These are phyloP conservation scores for Yamadazyma triangularis DNA, from an alignment of 1,139 yeast genomes.

Conservation along the genomic window DNA sequence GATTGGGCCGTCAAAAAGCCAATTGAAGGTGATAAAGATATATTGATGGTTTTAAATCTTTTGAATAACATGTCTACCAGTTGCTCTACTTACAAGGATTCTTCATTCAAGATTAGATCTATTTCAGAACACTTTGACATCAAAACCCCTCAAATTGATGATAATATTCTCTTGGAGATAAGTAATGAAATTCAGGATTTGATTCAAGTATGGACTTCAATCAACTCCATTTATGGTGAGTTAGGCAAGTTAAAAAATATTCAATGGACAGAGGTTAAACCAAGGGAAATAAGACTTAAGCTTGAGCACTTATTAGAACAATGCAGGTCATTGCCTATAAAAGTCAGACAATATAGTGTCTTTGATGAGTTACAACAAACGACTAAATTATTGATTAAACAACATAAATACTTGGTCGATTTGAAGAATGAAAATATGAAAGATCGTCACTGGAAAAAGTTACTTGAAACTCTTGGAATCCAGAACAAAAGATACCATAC, in stretches of 20 bases:
- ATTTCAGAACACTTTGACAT: conserved; percentile 38
- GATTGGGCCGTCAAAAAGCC: conserved; percentile 37
- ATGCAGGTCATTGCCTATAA: conserved; percentile 53
- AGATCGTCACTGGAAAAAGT: conserved; percentile 65
- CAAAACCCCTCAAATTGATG: conserved; percentile 9
- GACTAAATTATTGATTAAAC: conserved; percentile 38
- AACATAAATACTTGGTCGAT: conserved; percentile 39
- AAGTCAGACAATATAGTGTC: conserved; percentile 65
- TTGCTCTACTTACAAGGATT: conserved; percentile 14
- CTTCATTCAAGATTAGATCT: conserved; percentile 18
- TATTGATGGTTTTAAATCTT: conserved; percentile 47
- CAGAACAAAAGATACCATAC: conserved; percentile 11
- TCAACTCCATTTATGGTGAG: conserved; percentile 53
- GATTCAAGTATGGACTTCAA: conserved; percentile 61
- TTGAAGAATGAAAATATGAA: conserved; percentile 57
- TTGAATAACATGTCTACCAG: conserved; percentile 40
- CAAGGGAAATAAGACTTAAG: conserved; percentile 42
- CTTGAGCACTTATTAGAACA: conserved; percentile 49
- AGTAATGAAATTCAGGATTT: conserved; percentile 55
- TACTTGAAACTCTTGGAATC: conserved; percentile 34
- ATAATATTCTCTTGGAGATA: conserved; percentile 25
- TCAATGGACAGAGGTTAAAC: conserved; percentile 50
- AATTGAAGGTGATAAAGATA: conserved; percentile 31
- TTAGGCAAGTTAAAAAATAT: conserved; percentile 39
- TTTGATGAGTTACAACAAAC: conserved; percentile 53